A percentile compares a stretch with the other conserved stretches of the same genome.
These are phyloP conservation scores for Podila epicladia DNA, from an alignment of 192 early-diverging fungal species.

Conservation along the genomic window DNA sequence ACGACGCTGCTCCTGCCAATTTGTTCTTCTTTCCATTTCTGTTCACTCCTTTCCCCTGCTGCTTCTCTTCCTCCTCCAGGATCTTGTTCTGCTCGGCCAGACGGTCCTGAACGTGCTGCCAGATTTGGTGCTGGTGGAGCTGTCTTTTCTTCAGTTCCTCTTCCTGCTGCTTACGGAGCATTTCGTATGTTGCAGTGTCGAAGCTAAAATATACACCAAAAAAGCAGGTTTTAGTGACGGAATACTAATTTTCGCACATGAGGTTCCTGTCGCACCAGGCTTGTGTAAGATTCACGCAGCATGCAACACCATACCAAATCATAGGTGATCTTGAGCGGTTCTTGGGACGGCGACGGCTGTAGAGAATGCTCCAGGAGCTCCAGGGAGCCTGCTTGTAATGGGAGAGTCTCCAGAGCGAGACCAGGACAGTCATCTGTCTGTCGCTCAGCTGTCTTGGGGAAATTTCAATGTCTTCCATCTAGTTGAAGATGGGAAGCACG, in stretches of 20 bases:
- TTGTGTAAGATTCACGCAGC: neutral
- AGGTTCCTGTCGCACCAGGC: neutral
- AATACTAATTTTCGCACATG: neutral
- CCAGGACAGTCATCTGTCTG: conserved; percentile 24
- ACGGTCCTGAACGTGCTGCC: conserved; percentile 50
- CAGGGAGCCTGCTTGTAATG: conserved; percentile 41
- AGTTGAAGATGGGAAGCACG: neutral
- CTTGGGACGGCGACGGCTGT: conserved; percentile 24
- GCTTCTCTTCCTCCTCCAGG: conserved; percentile 2
- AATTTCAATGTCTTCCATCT: conserved; percentile 32
- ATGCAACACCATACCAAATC: conserved; percentile 17
- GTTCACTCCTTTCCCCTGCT: neutral
- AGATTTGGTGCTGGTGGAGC: conserved; percentile 42
- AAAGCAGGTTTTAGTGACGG: neutral
- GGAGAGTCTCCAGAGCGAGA: conserved; percentile 30
- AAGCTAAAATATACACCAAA: conserved; percentile 6
- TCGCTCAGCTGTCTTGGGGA: conserved; percentile 25
- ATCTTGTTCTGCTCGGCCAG: conserved; percentile 31
- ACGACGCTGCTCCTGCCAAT: neutral
- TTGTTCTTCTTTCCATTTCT: conserved; percentile 8
- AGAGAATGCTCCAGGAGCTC: conserved; percentile 49
- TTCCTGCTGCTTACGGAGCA: conserved; percentile 27
- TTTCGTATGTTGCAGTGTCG: conserved; percentile 30
- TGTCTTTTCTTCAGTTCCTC: conserved; percentile 24
- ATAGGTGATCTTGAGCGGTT: conserved; percentile 19